phyloP scores from a whole-genome alignment of 352 stramenopile genomes.

The Globisporangium polare region DNA sequence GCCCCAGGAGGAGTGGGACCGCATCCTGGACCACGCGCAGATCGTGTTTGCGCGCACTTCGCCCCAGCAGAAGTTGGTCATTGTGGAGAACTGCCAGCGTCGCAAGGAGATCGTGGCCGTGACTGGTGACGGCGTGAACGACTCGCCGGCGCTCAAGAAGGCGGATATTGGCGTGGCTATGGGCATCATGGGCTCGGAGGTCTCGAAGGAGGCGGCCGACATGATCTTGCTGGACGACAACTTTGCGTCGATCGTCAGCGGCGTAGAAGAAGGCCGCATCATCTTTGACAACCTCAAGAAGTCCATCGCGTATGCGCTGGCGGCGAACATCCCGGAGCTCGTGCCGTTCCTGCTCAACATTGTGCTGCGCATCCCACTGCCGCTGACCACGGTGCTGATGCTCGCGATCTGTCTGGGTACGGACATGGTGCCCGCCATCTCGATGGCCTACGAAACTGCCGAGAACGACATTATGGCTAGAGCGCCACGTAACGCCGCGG shows the following conservation, averaged over 20 bases:
- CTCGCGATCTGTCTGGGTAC: constrained; percentile 89
- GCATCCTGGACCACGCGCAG: constrained; percentile 81
- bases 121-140: constrained; percentile 98
- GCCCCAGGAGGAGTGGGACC: constrained; percentile 81
- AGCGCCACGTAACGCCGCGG: constrained; percentile 66
- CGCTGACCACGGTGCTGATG: constrained; percentile 91
- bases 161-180: constrained; percentile 98
- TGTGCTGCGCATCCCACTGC: constrained; percentile 78
- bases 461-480: constrained; percentile 89
- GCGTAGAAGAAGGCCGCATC: constrained; percentile 92
- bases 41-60: constrained; percentile 96
- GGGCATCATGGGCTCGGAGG: constrained; percentile 96
- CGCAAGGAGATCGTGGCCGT: constrained; percentile 90
- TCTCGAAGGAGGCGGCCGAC: constrained; percentile 93
- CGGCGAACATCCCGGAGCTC: constrained; percentile 90
- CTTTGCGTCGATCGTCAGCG: constrained; percentile 95
- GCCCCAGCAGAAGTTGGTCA: constrained; percentile 93
- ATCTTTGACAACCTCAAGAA: constrained; percentile 97
- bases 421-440: constrained; percentile 91
- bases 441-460: constrained; percentile 88
- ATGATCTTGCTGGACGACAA: constrained; percentile 98
- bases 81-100: constrained; percentile 91
- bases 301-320: constrained; percentile 90
- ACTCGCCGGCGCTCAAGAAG: constrained; percentile 95
- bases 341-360: constrained; percentile 86